Evolutionary conservation across 768 basidiomycete species (phyloP).

Genomic region (Tephrocybe sp.): DNA sequence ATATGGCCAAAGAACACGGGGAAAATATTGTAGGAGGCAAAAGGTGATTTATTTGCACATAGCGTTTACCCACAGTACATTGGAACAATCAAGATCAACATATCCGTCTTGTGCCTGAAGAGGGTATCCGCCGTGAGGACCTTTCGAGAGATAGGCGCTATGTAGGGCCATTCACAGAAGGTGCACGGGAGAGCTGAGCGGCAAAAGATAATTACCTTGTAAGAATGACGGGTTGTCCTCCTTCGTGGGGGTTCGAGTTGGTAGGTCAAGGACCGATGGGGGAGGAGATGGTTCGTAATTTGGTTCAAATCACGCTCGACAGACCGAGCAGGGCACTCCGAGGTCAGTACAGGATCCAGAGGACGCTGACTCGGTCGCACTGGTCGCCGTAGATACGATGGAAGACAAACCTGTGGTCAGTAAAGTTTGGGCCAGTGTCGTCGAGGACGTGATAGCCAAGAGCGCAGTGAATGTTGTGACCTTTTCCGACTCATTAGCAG

Average conservation of each 20-base stretch:
- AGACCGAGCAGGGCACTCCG: constrained; percentile 42
- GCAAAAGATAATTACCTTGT: constrained; percentile 22
- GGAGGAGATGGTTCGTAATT: constrained; percentile 34
- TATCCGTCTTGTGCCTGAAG: constrained; percentile 43
- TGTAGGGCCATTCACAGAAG: constrained; percentile 8
- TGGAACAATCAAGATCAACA: constrained; percentile 64
- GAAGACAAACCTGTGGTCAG: constrained; percentile 3
- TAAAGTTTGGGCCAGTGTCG: not conserved
- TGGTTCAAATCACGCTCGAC: constrained; percentile 41
- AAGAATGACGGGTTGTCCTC: constrained; percentile 17
- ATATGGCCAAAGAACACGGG: too few species aligned
- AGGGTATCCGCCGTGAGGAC: constrained; percentile 21
- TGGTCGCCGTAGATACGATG: constrained; percentile 14
- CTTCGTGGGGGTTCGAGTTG: constrained; percentile 22
- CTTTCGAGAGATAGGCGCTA: constrained; percentile 11
- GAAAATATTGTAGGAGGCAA: too few species aligned
- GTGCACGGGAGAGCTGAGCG: constrained; percentile 10
- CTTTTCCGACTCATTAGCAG: too few species aligned
- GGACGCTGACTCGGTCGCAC: constrained; percentile 15
- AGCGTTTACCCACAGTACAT: too few species aligned
- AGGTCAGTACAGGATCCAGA: constrained; percentile 20
- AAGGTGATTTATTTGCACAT: too few species aligned
- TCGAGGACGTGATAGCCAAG: not conserved
- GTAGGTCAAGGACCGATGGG: constrained; percentile 35
- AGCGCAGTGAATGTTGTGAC: constrained; percentile 3